Conservation (phyloP, 140 eudicot species). For the Anethum foeniculum region DNA sequence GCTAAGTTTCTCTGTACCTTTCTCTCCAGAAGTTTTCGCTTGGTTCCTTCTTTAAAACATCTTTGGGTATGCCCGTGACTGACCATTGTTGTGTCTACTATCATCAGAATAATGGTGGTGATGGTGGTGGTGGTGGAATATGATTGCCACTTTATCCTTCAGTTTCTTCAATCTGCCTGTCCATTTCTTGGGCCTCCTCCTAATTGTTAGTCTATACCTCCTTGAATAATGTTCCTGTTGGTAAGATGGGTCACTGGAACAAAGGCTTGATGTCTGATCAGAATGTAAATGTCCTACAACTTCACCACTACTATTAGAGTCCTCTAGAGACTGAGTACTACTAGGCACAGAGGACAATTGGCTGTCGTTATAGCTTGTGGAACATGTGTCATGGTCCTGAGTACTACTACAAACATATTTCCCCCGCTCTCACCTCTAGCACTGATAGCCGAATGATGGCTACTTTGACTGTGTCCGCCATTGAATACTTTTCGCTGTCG, state of each 20-base stretch:
- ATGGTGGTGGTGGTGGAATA: constrained; percentile 58
- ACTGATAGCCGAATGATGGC: neutral
- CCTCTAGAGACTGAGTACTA: constrained; percentile 10
- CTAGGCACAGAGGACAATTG: constrained; percentile 24
- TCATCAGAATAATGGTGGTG: constrained; percentile 39
- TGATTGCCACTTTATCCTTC: constrained; percentile 46
- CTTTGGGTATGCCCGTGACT: neutral
- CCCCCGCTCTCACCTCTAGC: constrained; percentile 18
- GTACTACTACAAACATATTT: constrained; percentile 15
- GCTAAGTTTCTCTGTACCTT: neutral
- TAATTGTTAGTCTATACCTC: neutral
- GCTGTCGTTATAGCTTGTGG: constrained; percentile 22
- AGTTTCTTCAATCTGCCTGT: constrained; percentile 29
- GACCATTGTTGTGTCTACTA: constrained; percentile 7
- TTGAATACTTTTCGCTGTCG: constrained; percentile 25
- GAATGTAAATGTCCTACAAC: constrained; percentile 5
- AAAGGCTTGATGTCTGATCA: constrained; percentile 1
- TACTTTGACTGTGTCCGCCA: constrained; percentile 2
- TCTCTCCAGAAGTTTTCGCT: constrained; percentile 20
- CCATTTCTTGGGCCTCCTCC: constrained; percentile 15
- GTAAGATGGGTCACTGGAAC: constrained; percentile 4
- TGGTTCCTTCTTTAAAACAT: constrained; percentile 16
- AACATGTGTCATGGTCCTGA: constrained; percentile 13
- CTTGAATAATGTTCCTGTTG: constrained; percentile 10
- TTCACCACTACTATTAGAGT: constrained; percentile 15